Evolutionary conservation across 371 early-diverging fungal species (phyloP).

Genomic region (Mortierella sp.): DNA sequence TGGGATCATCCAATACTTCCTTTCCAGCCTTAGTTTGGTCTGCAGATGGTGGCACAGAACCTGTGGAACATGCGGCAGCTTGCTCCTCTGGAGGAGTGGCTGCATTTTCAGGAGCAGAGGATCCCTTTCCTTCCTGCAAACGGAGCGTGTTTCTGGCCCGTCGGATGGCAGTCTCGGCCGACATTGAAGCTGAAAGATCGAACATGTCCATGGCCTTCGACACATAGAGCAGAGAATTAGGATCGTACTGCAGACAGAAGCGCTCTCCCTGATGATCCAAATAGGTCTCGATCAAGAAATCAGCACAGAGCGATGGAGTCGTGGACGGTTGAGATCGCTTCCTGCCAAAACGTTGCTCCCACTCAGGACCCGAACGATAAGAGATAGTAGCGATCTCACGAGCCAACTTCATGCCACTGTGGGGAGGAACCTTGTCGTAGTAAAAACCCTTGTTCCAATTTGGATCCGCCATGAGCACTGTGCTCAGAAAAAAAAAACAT

Average conservation of each 20-base stretch:
- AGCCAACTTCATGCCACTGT: constrained; percentile 96
- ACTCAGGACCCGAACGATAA: constrained; percentile 96
- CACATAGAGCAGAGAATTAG: constrained; percentile 93
- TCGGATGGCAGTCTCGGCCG: constrained; percentile 58
- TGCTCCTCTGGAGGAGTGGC: constrained; percentile 48
- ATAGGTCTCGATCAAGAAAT: constrained; percentile 95
- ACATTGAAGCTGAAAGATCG: constrained; percentile 80
- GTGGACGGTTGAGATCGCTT: constrained; percentile 78
- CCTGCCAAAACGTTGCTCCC: constrained; percentile 95
- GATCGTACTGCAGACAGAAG: constrained; percentile 92
- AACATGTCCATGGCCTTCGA: constrained; percentile 98
- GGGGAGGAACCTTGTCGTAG: constrained; percentile 91
- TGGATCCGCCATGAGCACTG: constrained; percentile 93
- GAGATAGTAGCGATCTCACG: constrained; percentile 88
- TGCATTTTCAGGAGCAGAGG: constrained; percentile 49
- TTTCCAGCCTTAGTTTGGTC: not conserved
- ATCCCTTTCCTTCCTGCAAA: constrained; percentile 45
- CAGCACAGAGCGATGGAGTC: constrained; percentile 89
- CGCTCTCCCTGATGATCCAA: constrained; percentile 95
- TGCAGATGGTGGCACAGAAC: too few species aligned
- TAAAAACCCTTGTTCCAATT: constrained; percentile 96
- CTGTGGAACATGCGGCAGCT: constrained; percentile 20
- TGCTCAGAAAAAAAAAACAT: too few species aligned
- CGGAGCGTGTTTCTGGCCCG: constrained; percentile 56
- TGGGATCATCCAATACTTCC: constrained; percentile 30